These are phyloP conservation scores for Arthrinium phaeospermum DNA, from an alignment of 2,329 filamentous ascomycete species.

Conservation along the genomic window DNA sequence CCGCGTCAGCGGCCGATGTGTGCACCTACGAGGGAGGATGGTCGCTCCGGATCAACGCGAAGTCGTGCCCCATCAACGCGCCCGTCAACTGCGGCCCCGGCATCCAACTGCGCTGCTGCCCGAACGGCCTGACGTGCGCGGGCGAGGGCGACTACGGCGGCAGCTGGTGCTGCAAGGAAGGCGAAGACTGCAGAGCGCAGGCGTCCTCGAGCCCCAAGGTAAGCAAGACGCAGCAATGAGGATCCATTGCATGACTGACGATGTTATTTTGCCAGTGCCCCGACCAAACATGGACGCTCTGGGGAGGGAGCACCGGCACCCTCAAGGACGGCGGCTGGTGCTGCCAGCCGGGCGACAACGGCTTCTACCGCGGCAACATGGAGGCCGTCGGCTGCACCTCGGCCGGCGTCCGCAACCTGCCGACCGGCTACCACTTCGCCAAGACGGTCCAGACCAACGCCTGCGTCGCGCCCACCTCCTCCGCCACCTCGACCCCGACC, in stretches of 20 bases:
- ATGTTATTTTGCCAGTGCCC: background rate
- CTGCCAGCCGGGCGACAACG: background rate
- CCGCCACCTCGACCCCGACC: background rate
- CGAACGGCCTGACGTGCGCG: background rate
- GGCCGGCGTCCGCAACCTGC: background rate
- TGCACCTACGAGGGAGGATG: conserved; percentile 4
- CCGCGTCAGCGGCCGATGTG: background rate
- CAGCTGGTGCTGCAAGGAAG: conserved; percentile 8
- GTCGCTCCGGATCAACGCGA: background rate
- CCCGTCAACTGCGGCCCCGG: background rate
- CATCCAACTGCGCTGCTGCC: background rate
- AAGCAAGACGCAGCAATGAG: background rate
- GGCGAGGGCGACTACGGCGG: background rate
- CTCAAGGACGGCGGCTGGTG: conserved; percentile 7
- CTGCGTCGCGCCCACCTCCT: conserved; percentile 4
- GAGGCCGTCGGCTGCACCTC: background rate
- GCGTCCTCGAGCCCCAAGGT: background rate
- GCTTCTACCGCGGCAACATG: background rate
- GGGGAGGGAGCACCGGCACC: background rate
- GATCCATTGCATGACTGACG: background rate
- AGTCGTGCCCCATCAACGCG: background rate
- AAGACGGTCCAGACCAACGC: background rate
- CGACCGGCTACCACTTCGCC: background rate
- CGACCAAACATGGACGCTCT: background rate
- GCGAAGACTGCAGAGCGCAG: background rate